Conservation (phyloP, 306 rosid genomes). For the Ziziphus jujuba region DNA sequence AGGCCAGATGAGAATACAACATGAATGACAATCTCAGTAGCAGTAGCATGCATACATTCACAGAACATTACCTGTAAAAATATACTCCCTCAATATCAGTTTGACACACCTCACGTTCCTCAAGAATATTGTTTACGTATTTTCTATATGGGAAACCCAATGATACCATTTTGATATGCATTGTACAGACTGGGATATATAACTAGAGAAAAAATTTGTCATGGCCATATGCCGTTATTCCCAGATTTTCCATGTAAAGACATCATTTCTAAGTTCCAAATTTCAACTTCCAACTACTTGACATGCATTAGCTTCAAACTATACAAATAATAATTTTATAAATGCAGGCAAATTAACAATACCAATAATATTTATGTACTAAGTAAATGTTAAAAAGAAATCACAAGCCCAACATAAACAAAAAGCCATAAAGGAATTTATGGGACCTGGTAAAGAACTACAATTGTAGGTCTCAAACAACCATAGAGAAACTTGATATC, state of each 20-base stretch:
- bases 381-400: neutral
- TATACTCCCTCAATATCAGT: neutral
- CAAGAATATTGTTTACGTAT: neutral
- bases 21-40: neutral
- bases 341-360: neutral
- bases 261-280: no score
- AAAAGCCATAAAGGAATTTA: constrained; percentile 3
- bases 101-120: neutral
- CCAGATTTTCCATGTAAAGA: neutral
- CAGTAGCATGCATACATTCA: neutral
- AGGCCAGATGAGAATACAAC: neutral
- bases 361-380: neutral
- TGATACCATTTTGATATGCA: neutral
- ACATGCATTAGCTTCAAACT: no score
- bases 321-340: neutral
- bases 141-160: neutral
- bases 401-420: constrained; percentile 9
- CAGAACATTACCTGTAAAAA: neutral
- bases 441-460: constrained; percentile 93
- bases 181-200: no score
- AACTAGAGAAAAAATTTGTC: neutral
- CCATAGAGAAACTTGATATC: constrained; percentile 96
- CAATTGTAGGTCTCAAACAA: constrained; percentile 93
- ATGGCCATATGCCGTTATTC: neutral
- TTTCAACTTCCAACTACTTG: no score